Percentiles rank a stretch among this genome's conserved stretches.
phyloP scores from a whole-genome alignment of 768 basidiomycete species.

The Trametes cingulata region DNA sequence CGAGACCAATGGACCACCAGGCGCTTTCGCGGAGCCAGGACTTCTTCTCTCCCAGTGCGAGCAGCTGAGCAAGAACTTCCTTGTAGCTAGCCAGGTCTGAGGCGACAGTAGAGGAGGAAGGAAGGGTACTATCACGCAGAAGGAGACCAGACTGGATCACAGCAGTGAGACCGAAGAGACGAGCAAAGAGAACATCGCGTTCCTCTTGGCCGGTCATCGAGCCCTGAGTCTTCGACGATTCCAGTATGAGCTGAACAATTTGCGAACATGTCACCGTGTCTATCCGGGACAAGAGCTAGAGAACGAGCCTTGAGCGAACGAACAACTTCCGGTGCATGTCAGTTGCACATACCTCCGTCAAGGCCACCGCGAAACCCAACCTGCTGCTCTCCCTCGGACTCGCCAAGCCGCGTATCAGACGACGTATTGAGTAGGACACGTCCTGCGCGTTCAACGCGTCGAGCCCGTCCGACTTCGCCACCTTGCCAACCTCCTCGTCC shows the following conservation, averaged over 20 bases:
- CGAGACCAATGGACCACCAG: conserved; percentile 78
- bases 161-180: conserved; percentile 85
- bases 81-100: conserved; percentile 63
- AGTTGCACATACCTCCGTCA: conserved; percentile 73
- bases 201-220: conserved; percentile 91
- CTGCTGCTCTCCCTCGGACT: conserved; percentile 93
- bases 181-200: conserved; percentile 88
- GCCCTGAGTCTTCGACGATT: conserved; percentile 67
- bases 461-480: conserved; percentile 48
- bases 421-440: conserved; percentile 87
- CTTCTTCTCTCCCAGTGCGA: conserved; percentile 77
- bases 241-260: conserved; percentile 72
- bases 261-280: conserved; percentile 76
- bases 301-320: conserved; percentile 5
- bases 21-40: conserved; percentile 90
- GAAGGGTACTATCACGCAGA: conserved; percentile 57
- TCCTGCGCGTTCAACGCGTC: conserved; percentile 82
- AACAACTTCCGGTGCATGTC: neutral
- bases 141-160: conserved; percentile 85
- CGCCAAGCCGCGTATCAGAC: conserved; percentile 85
- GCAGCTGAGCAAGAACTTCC: conserved; percentile 57
- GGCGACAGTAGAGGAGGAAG: conserved; percentile 51
- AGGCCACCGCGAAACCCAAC: conserved; percentile 92
- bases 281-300: conserved; percentile 75
- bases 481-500: conserved; percentile 50